phyloP scores from a whole-genome alignment of 2,329 filamentous ascomycete genomes.

The Rhynchosporium graminicola region DNA sequence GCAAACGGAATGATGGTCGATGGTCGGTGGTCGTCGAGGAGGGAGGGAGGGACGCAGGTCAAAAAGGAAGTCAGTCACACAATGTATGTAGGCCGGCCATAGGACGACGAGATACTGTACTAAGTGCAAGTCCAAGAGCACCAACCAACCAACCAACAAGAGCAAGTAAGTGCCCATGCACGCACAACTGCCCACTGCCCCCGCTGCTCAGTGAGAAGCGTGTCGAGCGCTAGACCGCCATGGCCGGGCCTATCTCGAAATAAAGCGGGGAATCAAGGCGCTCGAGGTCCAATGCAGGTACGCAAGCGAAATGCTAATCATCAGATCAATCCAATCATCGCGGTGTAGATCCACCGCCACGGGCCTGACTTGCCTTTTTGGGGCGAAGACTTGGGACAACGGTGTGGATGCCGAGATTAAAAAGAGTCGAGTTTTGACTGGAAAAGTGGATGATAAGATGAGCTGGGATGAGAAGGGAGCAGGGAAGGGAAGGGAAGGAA shows the following conservation, averaged over 20 bases:
- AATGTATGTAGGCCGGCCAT: too few species aligned
- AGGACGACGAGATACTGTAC: not conserved
- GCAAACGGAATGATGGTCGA: conserved; percentile 7
- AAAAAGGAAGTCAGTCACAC: not conserved
- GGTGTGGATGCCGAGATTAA: conserved; percentile 9
- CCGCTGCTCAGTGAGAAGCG: not conserved
- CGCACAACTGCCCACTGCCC: too few species aligned
- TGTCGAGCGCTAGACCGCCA: not conserved
- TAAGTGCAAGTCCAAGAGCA: conserved; percentile 2
- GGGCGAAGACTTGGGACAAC: not conserved
- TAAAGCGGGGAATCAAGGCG: conserved; percentile 10
- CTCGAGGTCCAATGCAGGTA: conserved; percentile 7
- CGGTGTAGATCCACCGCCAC: not conserved
- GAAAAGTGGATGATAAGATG: not conserved
- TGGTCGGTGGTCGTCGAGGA: conserved; percentile 9
- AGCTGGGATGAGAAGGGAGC: not conserved
- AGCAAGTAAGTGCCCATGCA: not conserved
- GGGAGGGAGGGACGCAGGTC: conserved; percentile 10
- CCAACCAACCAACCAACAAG: not conserved
- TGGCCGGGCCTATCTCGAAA: conserved; percentile 3
- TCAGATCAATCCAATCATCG: not conserved
- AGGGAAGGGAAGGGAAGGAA: not conserved
- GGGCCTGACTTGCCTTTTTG: not conserved
- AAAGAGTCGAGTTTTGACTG: conserved; percentile 9
- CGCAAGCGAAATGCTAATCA: conserved; percentile 12